Evolutionary conservation across 768 basidiomycete genomes (phyloP), one percentile per base, ranked within the genome.

Genomic region (Leccinum uliginosum): DNA sequence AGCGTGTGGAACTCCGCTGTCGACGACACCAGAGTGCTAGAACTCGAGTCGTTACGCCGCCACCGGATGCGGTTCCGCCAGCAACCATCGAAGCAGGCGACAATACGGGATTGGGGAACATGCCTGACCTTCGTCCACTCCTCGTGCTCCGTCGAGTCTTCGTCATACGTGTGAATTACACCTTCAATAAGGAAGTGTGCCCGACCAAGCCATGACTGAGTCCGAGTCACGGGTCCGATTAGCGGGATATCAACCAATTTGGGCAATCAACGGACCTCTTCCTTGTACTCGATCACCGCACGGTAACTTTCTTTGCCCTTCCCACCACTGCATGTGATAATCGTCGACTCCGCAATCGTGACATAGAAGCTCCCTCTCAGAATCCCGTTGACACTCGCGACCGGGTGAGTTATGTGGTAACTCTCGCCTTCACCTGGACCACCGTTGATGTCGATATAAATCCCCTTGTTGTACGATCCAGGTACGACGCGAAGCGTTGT

Each of bases 261-360:
- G 50, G 15, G 54, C 44, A 3, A 60, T 50, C 43, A 32, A 67
- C 85, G 45, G 57, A 91, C 91, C 84, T 99, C 95, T 68, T 99
- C 97, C 74, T 93, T 94, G 75, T 96, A 98, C 65, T 95, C 92
- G 56, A 97, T 83, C 62, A 98, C 80, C 4, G 93, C 80, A 58
- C 95, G 80, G 64, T 90, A 84, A 66, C 80, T 82, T 59, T 80
- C 75, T 34, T 78, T 80, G 14, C 78, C 77, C 57, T 80, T 81
- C 2, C 85, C 85, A 6, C 90, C 88, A 19, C 78, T 78, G 70
- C 91, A 93, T 30, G 91, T 93, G 63, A 96, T 83, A 51, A 89
- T 83, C 7, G 85, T 87, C 44, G 85, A 83, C 55, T 93, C 92
- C 43, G 80, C 75, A 46, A 97, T 83, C 0, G 93, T 97, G 47